A percentile compares a stretch with the other conserved stretches of the same genome.
Conservation (phyloP, 2,329 filamentous ascomycete species). For the Periconia digitata region DNA sequence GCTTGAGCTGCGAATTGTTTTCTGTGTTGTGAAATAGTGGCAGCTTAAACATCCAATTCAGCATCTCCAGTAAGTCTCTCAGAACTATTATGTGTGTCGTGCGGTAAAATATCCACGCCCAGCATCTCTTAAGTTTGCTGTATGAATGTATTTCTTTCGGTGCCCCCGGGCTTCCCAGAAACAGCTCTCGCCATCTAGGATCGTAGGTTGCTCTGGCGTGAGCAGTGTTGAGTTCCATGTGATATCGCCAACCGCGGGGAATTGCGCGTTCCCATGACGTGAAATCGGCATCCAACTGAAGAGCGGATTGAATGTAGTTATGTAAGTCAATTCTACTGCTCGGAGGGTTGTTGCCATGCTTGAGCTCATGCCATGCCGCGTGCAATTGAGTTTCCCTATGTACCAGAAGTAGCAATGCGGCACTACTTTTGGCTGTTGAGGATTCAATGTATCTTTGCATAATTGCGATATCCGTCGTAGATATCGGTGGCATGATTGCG, state of each 20-base stretch:
- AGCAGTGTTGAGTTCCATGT: slow-evolving; percentile 23
- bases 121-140: slow-evolving; percentile 22
- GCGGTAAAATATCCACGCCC: slow-evolving; percentile 35
- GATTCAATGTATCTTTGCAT: slow-evolving; percentile 15
- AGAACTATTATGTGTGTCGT: slow-evolving; percentile 29
- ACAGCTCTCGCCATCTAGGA: slow-evolving; percentile 24
- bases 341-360: slow-evolving; percentile 18
- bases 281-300: slow-evolving; percentile 28
- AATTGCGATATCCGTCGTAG: slow-evolving; percentile 18
- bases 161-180: slow-evolving; percentile 24
- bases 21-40: slow-evolving; percentile 11
- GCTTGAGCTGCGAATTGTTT: not conserved
- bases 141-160: slow-evolving; percentile 31
- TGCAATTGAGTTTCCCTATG: slow-evolving; percentile 27
- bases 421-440: slow-evolving; percentile 22
- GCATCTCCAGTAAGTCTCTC: slow-evolving; percentile 30
- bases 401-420: slow-evolving; percentile 26
- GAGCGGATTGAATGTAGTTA: slow-evolving; percentile 21
- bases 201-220: slow-evolving; percentile 20
- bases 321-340: slow-evolving; percentile 19
- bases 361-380: slow-evolving; percentile 30
- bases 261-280: slow-evolving; percentile 27
- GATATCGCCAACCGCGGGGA: slow-evolving; percentile 21
- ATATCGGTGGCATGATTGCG: slow-evolving; percentile 24
- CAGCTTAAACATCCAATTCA: slow-evolving; percentile 34